phyloP scores from a whole-genome alignment of 805 yeast species.

The Lachancea cidri region DNA sequence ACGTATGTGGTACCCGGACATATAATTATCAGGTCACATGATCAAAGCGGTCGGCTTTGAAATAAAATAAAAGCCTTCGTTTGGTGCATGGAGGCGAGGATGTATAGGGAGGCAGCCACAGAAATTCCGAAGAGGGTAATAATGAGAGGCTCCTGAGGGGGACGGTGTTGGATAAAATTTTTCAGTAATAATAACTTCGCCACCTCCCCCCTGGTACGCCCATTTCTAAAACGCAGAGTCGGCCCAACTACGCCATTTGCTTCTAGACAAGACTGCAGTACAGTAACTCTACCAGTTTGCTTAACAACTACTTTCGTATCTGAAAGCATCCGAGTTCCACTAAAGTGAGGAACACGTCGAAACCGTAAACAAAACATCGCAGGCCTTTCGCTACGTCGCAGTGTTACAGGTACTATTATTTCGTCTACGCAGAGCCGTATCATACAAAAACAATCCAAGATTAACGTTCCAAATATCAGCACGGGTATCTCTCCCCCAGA shows the following conservation, averaged over 20 bases:
- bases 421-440: not conserved
- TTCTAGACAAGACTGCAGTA: slow-evolving; percentile 2
- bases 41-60: not conserved
- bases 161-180: not conserved
- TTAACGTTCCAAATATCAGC: slow-evolving; percentile 16
- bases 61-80: not conserved
- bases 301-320: not conserved
- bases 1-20: no score
- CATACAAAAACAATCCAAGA: slow-evolving; percentile 9
- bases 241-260: not conserved
- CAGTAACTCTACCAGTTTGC: not conserved
- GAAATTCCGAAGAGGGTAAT: not conserved
- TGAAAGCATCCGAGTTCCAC: not conserved
- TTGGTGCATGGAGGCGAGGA: not conserved
- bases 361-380: not conserved
- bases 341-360: not conserved
- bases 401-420: not conserved
- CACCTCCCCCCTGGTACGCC: not conserved
- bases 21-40: not conserved
- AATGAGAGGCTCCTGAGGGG: not conserved
- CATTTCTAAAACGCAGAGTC: not conserved
- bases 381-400: not conserved
- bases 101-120: not conserved
- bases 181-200: not conserved
- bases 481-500: slow-evolving; percentile 9